Percentiles rank a stretch among this genome's conserved stretches.
phyloP scores from a whole-genome alignment of 495 filamentous ascomycete species.

The Tuber microsphaerosporum region DNA sequence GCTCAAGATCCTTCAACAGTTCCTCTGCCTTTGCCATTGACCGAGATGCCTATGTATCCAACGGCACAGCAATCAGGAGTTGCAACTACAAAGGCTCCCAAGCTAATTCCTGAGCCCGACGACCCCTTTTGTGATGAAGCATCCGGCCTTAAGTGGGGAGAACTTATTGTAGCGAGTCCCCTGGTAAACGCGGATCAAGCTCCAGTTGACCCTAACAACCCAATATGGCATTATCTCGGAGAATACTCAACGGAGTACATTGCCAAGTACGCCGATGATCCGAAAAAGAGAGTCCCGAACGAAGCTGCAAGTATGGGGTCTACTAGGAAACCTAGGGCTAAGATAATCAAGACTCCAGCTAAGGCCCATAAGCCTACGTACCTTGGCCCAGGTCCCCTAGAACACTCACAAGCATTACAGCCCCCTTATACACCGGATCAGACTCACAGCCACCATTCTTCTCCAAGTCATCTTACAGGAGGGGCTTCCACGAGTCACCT shows the following conservation, averaged over 20 bases:
- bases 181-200: constrained; percentile 46
- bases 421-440: constrained; percentile 4
- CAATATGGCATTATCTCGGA: constrained; percentile 86
- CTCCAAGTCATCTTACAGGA: background rate
- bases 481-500: constrained; percentile 1
- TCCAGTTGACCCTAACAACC: constrained; percentile 61
- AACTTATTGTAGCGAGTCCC: constrained; percentile 40
- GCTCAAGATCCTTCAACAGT: constrained; percentile 59
- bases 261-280: constrained; percentile 85
- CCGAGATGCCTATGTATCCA: constrained; percentile 36
- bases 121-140: constrained; percentile 59
- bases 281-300: constrained; percentile 53
- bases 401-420: background rate
- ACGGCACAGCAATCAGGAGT: constrained; percentile 51
- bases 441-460: background rate
- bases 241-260: constrained; percentile 82
- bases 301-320: constrained; percentile 51
- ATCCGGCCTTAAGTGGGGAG: constrained; percentile 36
- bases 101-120: constrained; percentile 59
- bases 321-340: constrained; percentile 34
- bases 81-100: constrained; percentile 51
- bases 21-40: constrained; percentile 49
- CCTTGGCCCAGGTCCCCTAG: background rate
- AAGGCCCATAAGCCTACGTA: background rate
- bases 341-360: constrained; percentile 10